Percentiles rank a stretch among this genome's conserved stretches.
Conservation (phyloP, 805 yeast genomes). For the Pichia paraexigua region DNA sequence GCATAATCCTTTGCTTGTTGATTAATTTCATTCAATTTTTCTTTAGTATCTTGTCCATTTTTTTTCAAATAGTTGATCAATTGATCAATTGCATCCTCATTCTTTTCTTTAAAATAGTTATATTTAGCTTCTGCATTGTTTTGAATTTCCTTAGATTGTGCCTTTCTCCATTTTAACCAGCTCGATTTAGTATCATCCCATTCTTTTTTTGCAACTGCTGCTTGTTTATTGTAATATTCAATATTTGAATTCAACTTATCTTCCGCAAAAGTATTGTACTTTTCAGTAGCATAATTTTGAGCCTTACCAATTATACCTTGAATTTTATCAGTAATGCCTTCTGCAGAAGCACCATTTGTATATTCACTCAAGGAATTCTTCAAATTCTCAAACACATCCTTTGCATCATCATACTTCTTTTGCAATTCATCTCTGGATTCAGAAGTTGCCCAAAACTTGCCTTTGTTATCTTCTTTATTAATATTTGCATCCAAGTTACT, state of each 20-base stretch:
- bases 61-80: slow-evolving; percentile 9
- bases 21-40: not conserved
- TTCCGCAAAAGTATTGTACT: slow-evolving; percentile 23
- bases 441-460: slow-evolving; percentile 12
- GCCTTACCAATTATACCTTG: slow-evolving; percentile 4
- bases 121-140: slow-evolving; percentile 20
- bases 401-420: slow-evolving; percentile 13
- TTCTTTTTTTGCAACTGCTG: slow-evolving; percentile 19
- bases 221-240: slow-evolving; percentile 20
- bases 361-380: slow-evolving; percentile 8
- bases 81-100: slow-evolving; percentile 15
- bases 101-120: slow-evolving; percentile 13
- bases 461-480: slow-evolving; percentile 23
- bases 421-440: slow-evolving; percentile 21
- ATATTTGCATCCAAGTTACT: slow-evolving; percentile 25
- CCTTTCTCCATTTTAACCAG: slow-evolving; percentile 25
- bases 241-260: slow-evolving; percentile 19
- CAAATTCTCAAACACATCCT: slow-evolving; percentile 10
- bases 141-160: slow-evolving; percentile 23
- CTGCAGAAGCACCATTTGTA: not conserved
- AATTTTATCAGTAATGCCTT: slow-evolving; percentile 1
- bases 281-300: slow-evolving; percentile 25
- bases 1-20: not conserved
- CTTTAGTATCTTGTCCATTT: not conserved
- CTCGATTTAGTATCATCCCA: slow-evolving; percentile 21